Conservation (phyloP, 345 rosid genomes). For the Physaria fendleri region DNA sequence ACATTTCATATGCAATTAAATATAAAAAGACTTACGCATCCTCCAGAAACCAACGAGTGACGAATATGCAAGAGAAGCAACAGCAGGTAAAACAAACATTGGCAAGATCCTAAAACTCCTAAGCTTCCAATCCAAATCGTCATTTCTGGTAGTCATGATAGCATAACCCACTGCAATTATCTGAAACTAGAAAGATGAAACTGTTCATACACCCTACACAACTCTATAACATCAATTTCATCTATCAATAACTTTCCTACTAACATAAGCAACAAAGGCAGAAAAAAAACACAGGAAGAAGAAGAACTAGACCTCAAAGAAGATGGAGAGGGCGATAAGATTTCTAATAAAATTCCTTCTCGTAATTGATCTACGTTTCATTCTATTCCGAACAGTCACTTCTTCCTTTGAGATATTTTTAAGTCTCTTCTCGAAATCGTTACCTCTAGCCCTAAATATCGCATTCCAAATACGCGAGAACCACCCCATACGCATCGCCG, state of each 20-base stretch:
- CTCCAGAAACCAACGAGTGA: conserved; percentile 45
- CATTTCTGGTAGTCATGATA: conserved; percentile 55
- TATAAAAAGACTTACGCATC: conserved; percentile 49
- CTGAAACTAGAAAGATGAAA: conserved; percentile 22
- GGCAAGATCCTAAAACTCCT: conserved; percentile 66
- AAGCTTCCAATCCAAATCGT: conserved; percentile 58
- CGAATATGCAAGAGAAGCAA: conserved; percentile 43
- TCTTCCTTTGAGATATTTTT: conserved; percentile 74
- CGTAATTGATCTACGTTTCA: conserved; percentile 51
- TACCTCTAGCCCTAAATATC: conserved; percentile 49
- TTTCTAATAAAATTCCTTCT: conserved; percentile 52
- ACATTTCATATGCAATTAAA: background rate
- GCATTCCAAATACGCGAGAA: conserved; percentile 64
- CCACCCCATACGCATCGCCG: conserved; percentile 44
- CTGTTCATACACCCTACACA: background rate
- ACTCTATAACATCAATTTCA: background rate
- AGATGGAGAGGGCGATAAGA: conserved; percentile 55
- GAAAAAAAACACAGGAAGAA: background rate
- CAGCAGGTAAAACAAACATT: conserved; percentile 59
- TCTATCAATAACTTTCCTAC: background rate
- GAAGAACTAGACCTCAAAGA: conserved; percentile 52
- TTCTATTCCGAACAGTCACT: conserved; percentile 45
- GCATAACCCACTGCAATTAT: conserved; percentile 66
- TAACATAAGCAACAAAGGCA: background rate
- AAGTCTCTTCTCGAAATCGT: conserved; percentile 87